Evolutionary conservation across 164 flowering plant genomes (phyloP).

Genomic region (Tetracentron sinense): DNA sequence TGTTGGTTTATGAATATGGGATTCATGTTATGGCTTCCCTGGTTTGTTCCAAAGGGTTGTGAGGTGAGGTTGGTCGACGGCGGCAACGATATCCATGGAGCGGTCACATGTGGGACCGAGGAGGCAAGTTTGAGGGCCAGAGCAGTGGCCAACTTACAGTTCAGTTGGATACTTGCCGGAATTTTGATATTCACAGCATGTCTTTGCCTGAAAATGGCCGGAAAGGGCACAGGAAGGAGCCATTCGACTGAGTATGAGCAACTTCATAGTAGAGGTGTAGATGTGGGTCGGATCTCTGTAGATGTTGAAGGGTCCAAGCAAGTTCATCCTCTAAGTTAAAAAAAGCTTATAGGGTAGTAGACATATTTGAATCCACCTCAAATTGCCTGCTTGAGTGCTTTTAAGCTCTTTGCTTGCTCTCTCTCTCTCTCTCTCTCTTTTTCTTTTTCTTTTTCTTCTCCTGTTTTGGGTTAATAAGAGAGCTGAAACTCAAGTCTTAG

Average conservation of each 20-base stretch:
- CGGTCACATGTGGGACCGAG: conserved; percentile 40
- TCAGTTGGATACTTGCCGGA: conserved; percentile 78
- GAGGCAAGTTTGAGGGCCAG: conserved; percentile 57
- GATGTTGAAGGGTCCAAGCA: conserved; percentile 25
- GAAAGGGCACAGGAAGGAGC: conserved; percentile 20
- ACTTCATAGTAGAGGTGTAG: conserved; percentile 29
- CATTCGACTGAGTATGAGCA: conserved; percentile 41
- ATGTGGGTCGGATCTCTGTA: conserved; percentile 17
- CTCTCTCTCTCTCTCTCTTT: too few species aligned
- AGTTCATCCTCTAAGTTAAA: too few species aligned
- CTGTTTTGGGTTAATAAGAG: too few species aligned
- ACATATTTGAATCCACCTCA: too few species aligned
- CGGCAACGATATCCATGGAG: conserved; percentile 31
- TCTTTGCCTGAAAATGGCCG: conserved; percentile 32
- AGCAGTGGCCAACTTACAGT: conserved; percentile 69
- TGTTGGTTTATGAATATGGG: conserved; percentile 82
- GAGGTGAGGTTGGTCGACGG: conserved; percentile 13
- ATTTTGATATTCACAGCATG: conserved; percentile 40
- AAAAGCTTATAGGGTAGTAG: too few species aligned
- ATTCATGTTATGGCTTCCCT: conserved; percentile 55
- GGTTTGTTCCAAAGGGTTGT: conserved; percentile 59
- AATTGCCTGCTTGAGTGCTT: too few species aligned
- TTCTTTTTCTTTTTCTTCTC: too few species aligned
- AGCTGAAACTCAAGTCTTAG: too few species aligned
- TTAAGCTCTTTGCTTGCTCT: too few species aligned